Evolutionary conservation across 2,329 filamentous ascomycete species (phyloP).

Genomic region (Arthrobotrys iridis): DNA sequence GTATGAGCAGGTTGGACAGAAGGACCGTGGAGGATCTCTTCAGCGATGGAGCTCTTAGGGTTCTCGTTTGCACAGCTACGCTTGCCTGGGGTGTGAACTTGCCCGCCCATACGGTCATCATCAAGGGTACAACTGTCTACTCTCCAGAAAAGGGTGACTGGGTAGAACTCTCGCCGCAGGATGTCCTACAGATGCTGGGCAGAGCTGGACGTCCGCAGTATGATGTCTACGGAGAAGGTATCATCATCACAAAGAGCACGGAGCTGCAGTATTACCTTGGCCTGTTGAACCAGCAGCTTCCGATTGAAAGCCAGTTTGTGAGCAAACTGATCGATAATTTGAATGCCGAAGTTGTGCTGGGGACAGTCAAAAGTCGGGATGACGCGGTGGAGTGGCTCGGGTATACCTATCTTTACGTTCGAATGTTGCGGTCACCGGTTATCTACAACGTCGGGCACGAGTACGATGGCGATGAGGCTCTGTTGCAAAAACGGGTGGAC

Average conservation of each 20-base stretch:
- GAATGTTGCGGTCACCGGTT: constrained; percentile 94
- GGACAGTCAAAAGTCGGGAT: constrained; percentile 88
- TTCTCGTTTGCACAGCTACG: constrained; percentile 97
- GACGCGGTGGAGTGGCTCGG: constrained; percentile 99
- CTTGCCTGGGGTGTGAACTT: constrained; percentile 98
- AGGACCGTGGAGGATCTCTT: constrained; percentile 96
- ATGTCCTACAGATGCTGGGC: constrained; percentile 98
- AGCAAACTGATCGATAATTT: constrained; percentile 93
- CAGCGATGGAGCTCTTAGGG: constrained; percentile 87
- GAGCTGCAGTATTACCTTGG: constrained; percentile 99
- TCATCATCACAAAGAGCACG: constrained; percentile 94
- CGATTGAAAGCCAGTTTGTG: constrained; percentile 95
- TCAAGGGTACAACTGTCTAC: constrained; percentile 98
- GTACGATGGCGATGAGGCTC: constrained; percentile 87
- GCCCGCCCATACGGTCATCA: constrained; percentile 96
- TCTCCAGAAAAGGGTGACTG: constrained; percentile 98
- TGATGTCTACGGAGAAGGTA: constrained; percentile 97
- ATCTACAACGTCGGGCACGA: constrained; percentile 95
- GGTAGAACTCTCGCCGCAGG: constrained; percentile 96
- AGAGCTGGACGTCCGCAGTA: constrained; percentile 96
- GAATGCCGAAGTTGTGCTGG: constrained; percentile 94
- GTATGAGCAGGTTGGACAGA: constrained; percentile 94
- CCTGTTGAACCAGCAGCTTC: constrained; percentile 93
- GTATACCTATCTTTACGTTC: constrained; percentile 96
- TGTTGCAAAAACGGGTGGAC: constrained; percentile 98